A percentile compares a stretch with the other conserved stretches of the same genome.
Conservation (phyloP, 306 rosid species). For the Dryas drummondii region DNA sequence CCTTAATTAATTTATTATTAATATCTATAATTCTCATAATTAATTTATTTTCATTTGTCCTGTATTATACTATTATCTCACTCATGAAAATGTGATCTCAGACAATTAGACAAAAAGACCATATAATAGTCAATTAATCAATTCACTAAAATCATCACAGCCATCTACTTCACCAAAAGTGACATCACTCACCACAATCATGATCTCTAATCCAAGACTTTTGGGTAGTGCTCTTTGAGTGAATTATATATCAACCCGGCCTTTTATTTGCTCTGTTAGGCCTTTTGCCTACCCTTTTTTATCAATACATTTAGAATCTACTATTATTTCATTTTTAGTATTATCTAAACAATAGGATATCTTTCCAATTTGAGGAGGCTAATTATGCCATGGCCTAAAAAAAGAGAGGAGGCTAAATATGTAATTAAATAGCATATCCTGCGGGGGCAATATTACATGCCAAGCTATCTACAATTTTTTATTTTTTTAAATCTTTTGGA, state of each 20-base stretch:
- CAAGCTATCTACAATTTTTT: neutral
- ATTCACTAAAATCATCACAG: neutral
- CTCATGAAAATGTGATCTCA: neutral
- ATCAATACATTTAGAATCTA: neutral
- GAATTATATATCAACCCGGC: too few species aligned
- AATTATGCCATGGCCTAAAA: neutral
- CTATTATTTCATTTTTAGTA: neutral
- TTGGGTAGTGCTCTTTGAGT: neutral
- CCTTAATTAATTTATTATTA: too few species aligned
- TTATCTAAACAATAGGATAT: neutral
- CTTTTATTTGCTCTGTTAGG: too few species aligned
- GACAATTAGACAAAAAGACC: neutral
- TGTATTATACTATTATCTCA: neutral
- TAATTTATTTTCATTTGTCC: constrained; percentile 2
- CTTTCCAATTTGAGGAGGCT: neutral
- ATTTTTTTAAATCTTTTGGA: neutral
- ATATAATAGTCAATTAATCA: neutral
- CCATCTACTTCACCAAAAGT: constrained; percentile 3
- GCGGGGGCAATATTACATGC: neutral
- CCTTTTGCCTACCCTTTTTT: neutral
- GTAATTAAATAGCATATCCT: neutral
- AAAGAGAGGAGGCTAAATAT: neutral
- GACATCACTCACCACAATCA: neutral
- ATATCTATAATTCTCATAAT: neutral
- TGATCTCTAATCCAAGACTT: constrained; percentile 4